Percentiles rank a stretch among this genome's conserved stretches.
Evolutionary conservation across 164 flowering plant species (phyloP).

Genomic region (Macadamia integrifolia): DNA sequence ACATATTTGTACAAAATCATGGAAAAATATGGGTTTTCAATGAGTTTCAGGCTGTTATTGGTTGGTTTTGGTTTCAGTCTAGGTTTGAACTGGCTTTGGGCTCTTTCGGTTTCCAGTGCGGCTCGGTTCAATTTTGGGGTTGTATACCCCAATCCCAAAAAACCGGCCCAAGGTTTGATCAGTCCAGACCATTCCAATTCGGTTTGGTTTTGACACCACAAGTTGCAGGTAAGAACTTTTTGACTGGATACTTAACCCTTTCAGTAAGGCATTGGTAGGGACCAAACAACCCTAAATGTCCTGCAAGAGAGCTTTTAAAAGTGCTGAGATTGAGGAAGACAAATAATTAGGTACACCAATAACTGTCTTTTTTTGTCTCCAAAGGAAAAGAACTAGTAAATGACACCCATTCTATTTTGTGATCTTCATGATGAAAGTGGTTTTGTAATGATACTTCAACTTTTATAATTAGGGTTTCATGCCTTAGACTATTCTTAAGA

Average conservation of each 20-base stretch:
- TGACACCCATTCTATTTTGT: constrained; percentile 7
- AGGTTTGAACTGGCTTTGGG: no score
- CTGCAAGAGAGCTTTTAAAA: constrained; percentile 13
- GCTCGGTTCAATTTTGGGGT: no score
- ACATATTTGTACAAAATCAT: no score
- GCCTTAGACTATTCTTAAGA: background rate
- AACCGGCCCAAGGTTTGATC: no score
- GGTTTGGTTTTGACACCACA: background rate
- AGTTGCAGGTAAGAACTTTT: background rate
- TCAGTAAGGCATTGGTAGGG: constrained; percentile 22
- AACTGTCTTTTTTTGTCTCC: background rate
- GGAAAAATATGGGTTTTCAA: no score
- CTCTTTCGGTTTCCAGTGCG: no score
- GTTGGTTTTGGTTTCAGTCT: no score
- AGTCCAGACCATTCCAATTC: background rate
- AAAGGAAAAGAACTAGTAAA: constrained; percentile 12
- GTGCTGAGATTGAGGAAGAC: no score
- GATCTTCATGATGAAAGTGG: no score
- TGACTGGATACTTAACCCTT: constrained; percentile 1
- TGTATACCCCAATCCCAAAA: no score
- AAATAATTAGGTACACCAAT: background rate
- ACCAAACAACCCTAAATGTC: constrained; percentile 6
- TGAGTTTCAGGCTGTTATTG: no score
- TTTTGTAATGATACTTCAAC: background rate
- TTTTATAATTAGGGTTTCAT: background rate